Base-by-base conservation (phyloP, 495 filamentous ascomycete species). In the Massariosphaeria phaeospora region DNA sequence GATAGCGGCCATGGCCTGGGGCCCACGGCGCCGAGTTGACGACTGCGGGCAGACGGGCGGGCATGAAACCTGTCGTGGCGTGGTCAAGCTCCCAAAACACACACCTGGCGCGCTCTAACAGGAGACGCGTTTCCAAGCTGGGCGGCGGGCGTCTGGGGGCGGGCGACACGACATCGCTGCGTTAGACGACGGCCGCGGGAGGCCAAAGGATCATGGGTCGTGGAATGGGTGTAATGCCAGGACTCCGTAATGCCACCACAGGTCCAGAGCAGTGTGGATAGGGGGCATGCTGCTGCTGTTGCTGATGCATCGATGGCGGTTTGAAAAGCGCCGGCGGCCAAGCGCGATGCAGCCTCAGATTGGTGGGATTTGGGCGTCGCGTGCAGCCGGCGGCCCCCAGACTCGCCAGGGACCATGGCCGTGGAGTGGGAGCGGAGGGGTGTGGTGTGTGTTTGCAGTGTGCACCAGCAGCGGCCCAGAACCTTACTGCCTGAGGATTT, bases 221-320 rank as follows among this genome's bases (percentile, higher is more conserved):
- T n/a, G 13, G 8, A 20, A 41, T 20, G 47, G 30, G 47, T 5
- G 30, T 18, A 33, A 30, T 42, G n/a, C n/a, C n/a, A n/a, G n/a
- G n/a, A n/a, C n/a, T n/a, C n/a, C n/a, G n/a, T n/a, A n/a, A n/a
- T n/a, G n/a, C n/a, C n/a, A n/a, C n/a, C n/a, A n/a, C n/a, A n/a
- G n/a, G n/a, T n/a, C n/a, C n/a, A n/a, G n/a, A n/a, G n/a, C n/a
- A n/a, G n/a, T n/a, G n/a, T 29, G 48, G 21, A 30, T 29, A 21
- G 33, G 27, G 11, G 7, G 24, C 5, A 29, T 34, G 41, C n/a
- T 12, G 41, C 52, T 44, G 34, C 40, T 34, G 48, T 11, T 24
- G 38, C 36, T 52, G 52, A 62, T 57, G 48, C 52, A n/a, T n/a
- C n/a, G 48, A 48, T 62, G 52, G 59, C 23, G 52, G 59, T 62